Evolutionary conservation across 768 basidiomycete genomes (phyloP).

Genomic region (Paxillus involutus): DNA sequence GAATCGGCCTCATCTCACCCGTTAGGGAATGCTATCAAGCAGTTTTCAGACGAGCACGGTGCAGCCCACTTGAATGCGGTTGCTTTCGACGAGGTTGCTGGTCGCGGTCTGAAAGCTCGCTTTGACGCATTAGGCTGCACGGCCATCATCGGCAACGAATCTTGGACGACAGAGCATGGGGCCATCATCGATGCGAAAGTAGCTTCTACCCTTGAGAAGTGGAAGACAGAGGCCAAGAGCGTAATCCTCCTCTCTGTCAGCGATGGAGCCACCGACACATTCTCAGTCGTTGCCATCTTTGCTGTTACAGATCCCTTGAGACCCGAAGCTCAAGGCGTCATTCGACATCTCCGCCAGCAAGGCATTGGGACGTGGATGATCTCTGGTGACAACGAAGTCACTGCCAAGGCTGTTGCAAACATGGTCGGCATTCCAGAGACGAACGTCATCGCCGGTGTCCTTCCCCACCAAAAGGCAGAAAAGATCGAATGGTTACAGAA

Average conservation of each 20-base stretch:
- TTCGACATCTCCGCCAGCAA: slow-evolving; percentile 49
- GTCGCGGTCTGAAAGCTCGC: slow-evolving; percentile 57
- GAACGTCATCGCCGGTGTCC: slow-evolving; percentile 78
- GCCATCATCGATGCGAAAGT: slow-evolving; percentile 31
- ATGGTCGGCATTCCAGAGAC: slow-evolving; percentile 62
- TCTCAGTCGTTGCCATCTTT: slow-evolving; percentile 48
- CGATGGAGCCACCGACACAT: slow-evolving; percentile 14
- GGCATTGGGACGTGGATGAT: slow-evolving; percentile 76
- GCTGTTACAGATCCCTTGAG: slow-evolving; percentile 67
- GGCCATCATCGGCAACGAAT: slow-evolving; percentile 69
- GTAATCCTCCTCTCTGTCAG: slow-evolving; percentile 60
- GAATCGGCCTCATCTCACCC: slow-evolving; percentile 69
- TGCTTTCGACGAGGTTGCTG: slow-evolving; percentile 59
- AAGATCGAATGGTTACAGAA: slow-evolving; percentile 59
- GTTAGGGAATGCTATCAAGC: slow-evolving; percentile 57
- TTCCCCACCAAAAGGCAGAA: slow-evolving; percentile 80
- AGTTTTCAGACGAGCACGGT: slow-evolving; percentile 40
- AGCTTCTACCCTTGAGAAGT: slow-evolving; percentile 37
- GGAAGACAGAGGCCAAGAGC: slow-evolving; percentile 71
- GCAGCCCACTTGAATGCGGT: slow-evolving; percentile 33
- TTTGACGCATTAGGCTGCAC: slow-evolving; percentile 41
- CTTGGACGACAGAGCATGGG: slow-evolving; percentile 56
- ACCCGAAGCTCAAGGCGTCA: slow-evolving; percentile 52
- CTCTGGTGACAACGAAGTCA: slow-evolving; percentile 72
- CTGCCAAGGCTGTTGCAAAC: slow-evolving; percentile 70